Base-by-base conservation (phyloP, 1,139 yeast species). In the Yamadazyma sp. region DNA sequence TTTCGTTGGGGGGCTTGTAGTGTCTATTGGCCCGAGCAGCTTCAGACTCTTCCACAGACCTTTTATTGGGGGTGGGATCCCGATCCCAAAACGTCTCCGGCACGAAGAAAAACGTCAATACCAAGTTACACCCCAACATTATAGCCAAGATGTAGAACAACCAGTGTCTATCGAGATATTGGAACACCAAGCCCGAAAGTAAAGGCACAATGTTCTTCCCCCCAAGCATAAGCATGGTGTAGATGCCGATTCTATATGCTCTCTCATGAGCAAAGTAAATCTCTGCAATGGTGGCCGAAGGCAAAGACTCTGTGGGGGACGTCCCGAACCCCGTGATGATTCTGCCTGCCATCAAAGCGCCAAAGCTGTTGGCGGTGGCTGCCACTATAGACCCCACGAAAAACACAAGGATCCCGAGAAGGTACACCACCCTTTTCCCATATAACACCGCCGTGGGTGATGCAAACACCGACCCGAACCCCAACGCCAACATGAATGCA, bases 51-150 rank as follows among this genome's bases (percentile, higher is more conserved):
- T 62, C 61, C 16, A 63, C 53, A 2, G 81, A 74, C 45, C 81
- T 66, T 49, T 69, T 65, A 47, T 69, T 73, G 4, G 75, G 76
- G 2, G 64, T 62, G 5, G 85, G 82, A 1, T 73, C 58, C 42
- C 86, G 64, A 44, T 77, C 80, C 83, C 83, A 80, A 56, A 77
- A 79, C 0, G 86, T 80, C 45, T 80, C 86, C 1, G 85, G 85
- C 14, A 78, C 84, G 53, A 79, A 79, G 16, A 80, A 55, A 44
- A 69, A 71, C 5, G 79, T 75, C 32, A 72, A 55, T 2, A 72
- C 48, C 20, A 77, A 61, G 49, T 70, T 68, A 36, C 63, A 51
- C 1, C 80, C 84, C 20, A 76, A 66, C 44, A 79, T 69, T 41
- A 79, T 77, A 11, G 81, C 63, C 36, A 77, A 61, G 31, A 79